Evolutionary conservation across 2,329 filamentous ascomycete genomes (phyloP), one percentile per base, ranked within the genome.

Genomic region (Aspergillus sp.): DNA sequence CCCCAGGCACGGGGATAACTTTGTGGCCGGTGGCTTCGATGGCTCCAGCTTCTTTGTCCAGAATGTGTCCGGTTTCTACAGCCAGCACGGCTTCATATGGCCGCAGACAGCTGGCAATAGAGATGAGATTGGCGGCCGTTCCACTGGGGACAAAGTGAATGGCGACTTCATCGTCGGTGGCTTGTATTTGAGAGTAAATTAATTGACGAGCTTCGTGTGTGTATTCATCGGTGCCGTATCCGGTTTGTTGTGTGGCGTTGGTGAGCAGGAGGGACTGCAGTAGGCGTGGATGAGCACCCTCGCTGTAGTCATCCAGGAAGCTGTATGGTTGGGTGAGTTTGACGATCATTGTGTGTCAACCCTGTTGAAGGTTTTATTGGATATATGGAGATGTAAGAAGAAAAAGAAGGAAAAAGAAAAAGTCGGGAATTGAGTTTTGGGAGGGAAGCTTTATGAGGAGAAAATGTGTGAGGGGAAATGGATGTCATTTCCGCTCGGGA

Each of bases 101-200:
- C 0, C 81, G 76, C 5, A 84, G 70, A 41, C 81, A 84, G 8
- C 80, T 81, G 0, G 80, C 81, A 48, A 84, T 84, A 47, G 79
- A 82, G 55, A 84, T 83, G 39, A 81, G 76, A 57, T 84, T 84
- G 32, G 82, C 81, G 0, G 81, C 81, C 0, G 81, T 84, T 12
- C 81, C 81, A 57, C 80, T 83, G 1, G 82, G 81, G 0, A 84
- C 82, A 55, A 84, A 84, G 67, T 81, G 81, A 58, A 84, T 75
- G 48, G 78, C 79, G 0, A 81, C 80, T 23, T 76, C 73, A 23
- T 81, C 77, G 4, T 70, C 68, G 13, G 68, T 62, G 43, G 67
- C 63, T 10, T 67, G 57, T 21, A 77, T 65, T 30, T 68, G 69
- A 2, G 68, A 50, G 38, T 79, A 75, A 52, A 84, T 82, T 30